phyloP scores from a whole-genome alignment of 441 rosid genomes.

The Adansonia grandidieri region DNA sequence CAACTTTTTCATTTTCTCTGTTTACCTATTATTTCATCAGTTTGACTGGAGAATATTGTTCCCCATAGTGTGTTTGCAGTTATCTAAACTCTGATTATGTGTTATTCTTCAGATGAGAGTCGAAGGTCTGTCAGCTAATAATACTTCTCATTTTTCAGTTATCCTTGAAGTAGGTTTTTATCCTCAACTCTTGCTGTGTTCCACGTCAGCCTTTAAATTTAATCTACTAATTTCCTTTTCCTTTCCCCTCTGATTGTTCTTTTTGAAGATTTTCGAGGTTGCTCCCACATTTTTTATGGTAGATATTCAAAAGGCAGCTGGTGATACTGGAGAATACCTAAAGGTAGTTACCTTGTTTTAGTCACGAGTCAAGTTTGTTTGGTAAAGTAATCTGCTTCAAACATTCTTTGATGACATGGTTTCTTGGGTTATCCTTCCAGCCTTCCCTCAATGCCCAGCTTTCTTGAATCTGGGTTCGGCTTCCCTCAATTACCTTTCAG shows the following conservation, averaged over 20 bases:
- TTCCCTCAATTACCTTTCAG: too few relatives aligned
- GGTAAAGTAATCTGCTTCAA: not conserved
- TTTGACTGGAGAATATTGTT: conserved; percentile 19
- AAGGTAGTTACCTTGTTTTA: conserved; percentile 47
- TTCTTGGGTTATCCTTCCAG: not conserved
- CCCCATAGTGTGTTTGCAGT: not conserved
- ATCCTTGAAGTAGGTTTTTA: conserved; percentile 69
- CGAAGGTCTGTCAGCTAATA: conserved; percentile 77
- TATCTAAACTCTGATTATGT: conserved; percentile 22
- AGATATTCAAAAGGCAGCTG: conserved; percentile 79
- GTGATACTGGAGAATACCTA: conserved; percentile 80
- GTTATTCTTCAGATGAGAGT: conserved; percentile 78
- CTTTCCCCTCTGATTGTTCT: not conserved
- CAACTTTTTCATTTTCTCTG: conserved; percentile 9
- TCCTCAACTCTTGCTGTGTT: conserved; percentile 16
- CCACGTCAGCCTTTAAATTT: not conserved
- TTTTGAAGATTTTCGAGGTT: conserved; percentile 78
- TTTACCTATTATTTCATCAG: not conserved
- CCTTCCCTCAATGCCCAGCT: not conserved
- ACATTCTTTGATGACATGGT: not conserved
- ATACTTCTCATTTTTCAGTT: conserved; percentile 71
- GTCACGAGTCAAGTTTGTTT: conserved; percentile 9
- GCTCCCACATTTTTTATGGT: conserved; percentile 90
- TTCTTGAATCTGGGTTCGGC: not conserved
- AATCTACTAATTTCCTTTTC: not conserved